Conservation (phyloP, 257 asterid genomes). For the Fraxinus excelsior region DNA sequence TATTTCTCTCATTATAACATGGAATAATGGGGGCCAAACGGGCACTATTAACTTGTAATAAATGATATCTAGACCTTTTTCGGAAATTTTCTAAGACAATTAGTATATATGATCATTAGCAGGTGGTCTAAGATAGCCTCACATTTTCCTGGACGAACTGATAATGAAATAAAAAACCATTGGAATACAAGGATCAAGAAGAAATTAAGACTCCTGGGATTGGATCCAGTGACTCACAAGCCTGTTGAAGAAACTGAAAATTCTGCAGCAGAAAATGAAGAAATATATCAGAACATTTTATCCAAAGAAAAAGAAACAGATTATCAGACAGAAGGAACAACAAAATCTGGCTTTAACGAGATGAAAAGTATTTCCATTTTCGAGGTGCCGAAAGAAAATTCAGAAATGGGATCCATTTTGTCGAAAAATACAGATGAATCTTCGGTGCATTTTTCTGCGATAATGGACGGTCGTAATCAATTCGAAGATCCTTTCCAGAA, state of each 20-base stretch:
- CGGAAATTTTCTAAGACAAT: not conserved
- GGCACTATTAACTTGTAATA: too few relatives aligned
- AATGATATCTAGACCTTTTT: too few relatives aligned
- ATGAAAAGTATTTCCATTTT: slow-evolving; percentile 7
- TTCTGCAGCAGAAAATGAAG: slow-evolving; percentile 22
- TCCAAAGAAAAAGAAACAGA: slow-evolving; percentile 17
- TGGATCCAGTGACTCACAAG: slow-evolving; percentile 50
- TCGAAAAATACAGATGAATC: slow-evolving; percentile 3
- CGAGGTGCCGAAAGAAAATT: slow-evolving; percentile 8
- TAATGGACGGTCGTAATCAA: not conserved
- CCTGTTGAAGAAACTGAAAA: slow-evolving; percentile 27
- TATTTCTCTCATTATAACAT: too few relatives aligned
- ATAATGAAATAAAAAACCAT: slow-evolving; percentile 54
- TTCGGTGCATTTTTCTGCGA: slow-evolving; percentile 1
- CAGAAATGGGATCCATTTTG: slow-evolving; percentile 18
- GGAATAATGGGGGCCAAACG: too few relatives aligned
- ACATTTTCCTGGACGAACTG: slow-evolving; percentile 60
- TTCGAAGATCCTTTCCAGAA: slow-evolving; percentile 43
- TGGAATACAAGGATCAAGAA: slow-evolving; percentile 64
- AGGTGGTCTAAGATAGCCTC: slow-evolving; percentile 96
- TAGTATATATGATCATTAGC: not conserved
- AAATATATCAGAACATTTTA: slow-evolving; percentile 19
- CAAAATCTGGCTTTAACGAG: slow-evolving; percentile 6
- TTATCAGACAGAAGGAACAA: slow-evolving; percentile 21
- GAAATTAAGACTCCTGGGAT: slow-evolving; percentile 43